These are phyloP conservation scores for Geum urbanum DNA, from an alignment of 306 rosid genomes.

Conservation along the genomic window DNA sequence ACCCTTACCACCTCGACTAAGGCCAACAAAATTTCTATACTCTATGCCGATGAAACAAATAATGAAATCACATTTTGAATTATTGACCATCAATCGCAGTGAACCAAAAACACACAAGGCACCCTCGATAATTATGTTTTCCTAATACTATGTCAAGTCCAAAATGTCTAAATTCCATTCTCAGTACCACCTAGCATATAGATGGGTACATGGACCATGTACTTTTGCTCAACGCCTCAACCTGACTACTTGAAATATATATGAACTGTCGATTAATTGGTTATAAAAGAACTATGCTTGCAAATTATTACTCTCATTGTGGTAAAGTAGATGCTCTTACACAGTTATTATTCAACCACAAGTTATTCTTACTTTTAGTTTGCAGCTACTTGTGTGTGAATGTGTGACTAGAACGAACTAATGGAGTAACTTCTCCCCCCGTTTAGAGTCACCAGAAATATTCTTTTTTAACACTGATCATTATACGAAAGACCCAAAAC, in stretches of 20 bases:
- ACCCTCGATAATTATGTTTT: background rate
- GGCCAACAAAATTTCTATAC: constrained; percentile 11
- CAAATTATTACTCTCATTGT: background rate
- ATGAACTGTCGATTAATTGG: background rate
- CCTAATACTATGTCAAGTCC: constrained; percentile 6
- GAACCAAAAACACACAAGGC: background rate
- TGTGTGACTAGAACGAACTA: background rate
- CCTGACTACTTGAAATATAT: background rate
- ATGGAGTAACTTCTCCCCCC: background rate
- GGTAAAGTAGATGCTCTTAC: background rate
- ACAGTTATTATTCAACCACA: background rate
- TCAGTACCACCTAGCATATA: background rate
- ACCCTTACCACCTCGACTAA: constrained; percentile 1
- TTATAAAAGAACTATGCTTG: background rate
- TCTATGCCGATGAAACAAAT: background rate
- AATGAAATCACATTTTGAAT: background rate
- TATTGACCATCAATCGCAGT: background rate
- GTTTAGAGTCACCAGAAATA: background rate
- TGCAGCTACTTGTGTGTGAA: too few relatives aligned
- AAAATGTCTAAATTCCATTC: background rate
- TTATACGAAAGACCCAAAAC: background rate
- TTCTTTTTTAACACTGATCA: background rate
- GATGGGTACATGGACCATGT: background rate
- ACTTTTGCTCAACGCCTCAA: background rate
- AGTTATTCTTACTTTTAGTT: background rate